These are phyloP conservation scores for Fusarium albosuccineum DNA, from an alignment of 2,329 filamentous ascomycete species.

Conservation along the genomic window DNA sequence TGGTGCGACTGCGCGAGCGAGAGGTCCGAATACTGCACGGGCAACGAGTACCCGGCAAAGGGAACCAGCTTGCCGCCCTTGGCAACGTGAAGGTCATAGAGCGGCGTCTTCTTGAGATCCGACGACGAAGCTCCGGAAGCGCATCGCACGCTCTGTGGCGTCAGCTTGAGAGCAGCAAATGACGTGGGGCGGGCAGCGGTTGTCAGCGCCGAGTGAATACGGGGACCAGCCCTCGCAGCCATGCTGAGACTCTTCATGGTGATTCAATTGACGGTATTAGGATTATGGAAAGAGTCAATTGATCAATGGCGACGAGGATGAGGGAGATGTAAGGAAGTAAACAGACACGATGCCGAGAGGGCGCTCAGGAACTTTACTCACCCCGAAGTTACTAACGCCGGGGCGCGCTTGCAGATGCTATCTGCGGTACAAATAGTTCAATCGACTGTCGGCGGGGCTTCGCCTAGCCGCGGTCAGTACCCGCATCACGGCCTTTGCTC, in stretches of 20 bases:
- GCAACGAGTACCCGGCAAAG: slow-evolving; percentile 95
- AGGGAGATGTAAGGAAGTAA: slow-evolving; percentile 22
- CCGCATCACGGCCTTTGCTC: slow-evolving; percentile 30
- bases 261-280: slow-evolving; percentile 39
- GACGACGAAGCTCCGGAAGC: slow-evolving; percentile 47
- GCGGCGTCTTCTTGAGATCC: slow-evolving; percentile 72
- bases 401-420: slow-evolving; percentile 1
- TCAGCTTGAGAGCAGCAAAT: slow-evolving; percentile 32
- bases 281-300: slow-evolving; percentile 33
- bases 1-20: slow-evolving; percentile 87
- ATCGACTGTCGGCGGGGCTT: slow-evolving; percentile 32
- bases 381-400: slow-evolving; percentile 25
- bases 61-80: slow-evolving; percentile 94
- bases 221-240: slow-evolving; percentile 49
- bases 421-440: slow-evolving; percentile 7
- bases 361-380: slow-evolving; percentile 25
- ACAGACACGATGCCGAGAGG: slow-evolving; percentile 22
- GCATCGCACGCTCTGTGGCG: slow-evolving; percentile 44
- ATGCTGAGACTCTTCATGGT: slow-evolving; percentile 51
- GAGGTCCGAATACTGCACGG: slow-evolving; percentile 84
- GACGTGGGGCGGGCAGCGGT: slow-evolving; percentile 39
- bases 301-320: slow-evolving; percentile 20
- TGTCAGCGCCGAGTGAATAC: slow-evolving; percentile 43
- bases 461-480: slow-evolving; percentile 27
- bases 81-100: slow-evolving; percentile 83